These are phyloP conservation scores for Salix koriyanagi DNA, from an alignment of 345 rosid genomes.

Conservation along the genomic window DNA sequence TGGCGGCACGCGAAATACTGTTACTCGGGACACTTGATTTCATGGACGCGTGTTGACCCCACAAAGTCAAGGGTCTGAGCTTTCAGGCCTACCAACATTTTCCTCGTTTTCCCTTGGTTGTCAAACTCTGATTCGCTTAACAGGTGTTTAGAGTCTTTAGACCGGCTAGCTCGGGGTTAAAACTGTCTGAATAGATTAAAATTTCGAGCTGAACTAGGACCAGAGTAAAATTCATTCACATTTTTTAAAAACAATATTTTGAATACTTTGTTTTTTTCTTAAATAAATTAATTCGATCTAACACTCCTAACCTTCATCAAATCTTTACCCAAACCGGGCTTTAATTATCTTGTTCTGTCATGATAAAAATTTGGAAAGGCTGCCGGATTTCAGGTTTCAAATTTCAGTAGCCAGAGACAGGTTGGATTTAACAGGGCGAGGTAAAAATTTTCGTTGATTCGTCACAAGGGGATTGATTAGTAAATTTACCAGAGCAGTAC, in stretches of 20 bases:
- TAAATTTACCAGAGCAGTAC: conserved; percentile 56
- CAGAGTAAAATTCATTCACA: no score
- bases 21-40: background rate
- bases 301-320: no score
- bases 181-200: no score
- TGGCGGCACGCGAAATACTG: background rate
- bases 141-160: no score
- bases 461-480: background rate
- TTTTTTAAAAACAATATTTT: no score
- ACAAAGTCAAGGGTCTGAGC: background rate
- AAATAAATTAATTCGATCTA: no score
- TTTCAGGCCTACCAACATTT: background rate
- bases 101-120: background rate
- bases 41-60: background rate
- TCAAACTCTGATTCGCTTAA: no score
- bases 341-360: background rate
- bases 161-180: no score
- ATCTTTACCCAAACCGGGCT: no score
- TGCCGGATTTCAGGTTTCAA: background rate
- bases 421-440: background rate
- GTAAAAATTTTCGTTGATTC: background rate
- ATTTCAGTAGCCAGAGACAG: background rate
- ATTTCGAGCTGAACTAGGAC: no score
- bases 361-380: background rate
- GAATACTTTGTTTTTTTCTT: no score